Evolutionary conservation across 768 basidiomycete species (phyloP).

Genomic region (Phallus indusiatus): DNA sequence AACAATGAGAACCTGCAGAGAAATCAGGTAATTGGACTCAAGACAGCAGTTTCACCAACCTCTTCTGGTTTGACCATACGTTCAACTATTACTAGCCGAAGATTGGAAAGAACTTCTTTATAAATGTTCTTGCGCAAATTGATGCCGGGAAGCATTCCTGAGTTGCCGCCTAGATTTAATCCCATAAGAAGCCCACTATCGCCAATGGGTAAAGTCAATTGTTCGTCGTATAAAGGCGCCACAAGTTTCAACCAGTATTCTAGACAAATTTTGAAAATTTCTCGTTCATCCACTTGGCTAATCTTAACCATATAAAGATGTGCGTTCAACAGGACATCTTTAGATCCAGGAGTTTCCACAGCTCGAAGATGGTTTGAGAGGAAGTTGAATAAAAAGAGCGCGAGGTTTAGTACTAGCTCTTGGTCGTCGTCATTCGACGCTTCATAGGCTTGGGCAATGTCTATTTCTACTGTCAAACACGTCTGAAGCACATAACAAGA

Average conservation of each 20-base stretch:
- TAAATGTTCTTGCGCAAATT: constrained; percentile 33
- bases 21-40: constrained; percentile 1
- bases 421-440: constrained; percentile 35
- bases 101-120: constrained; percentile 35
- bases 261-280: constrained; percentile 43
- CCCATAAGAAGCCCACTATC: constrained; percentile 27
- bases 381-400: constrained; percentile 42
- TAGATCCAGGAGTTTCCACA: constrained; percentile 34
- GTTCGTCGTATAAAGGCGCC: constrained; percentile 40
- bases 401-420: constrained; percentile 39
- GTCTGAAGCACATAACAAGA: background rate
- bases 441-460: constrained; percentile 34
- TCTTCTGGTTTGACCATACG: constrained; percentile 46
- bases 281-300: constrained; percentile 39
- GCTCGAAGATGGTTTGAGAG: constrained; percentile 35
- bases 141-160: constrained; percentile 20
- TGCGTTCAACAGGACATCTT: constrained; percentile 37
- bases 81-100: constrained; percentile 39
- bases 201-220: constrained; percentile 31
- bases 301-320: constrained; percentile 42
- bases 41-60: constrained; percentile 17
- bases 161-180: constrained; percentile 26
- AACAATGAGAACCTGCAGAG: constrained; percentile 32
- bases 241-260: constrained; percentile 41
- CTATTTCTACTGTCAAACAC: constrained; percentile 13